phyloP scores from a whole-genome alignment of 345 rosid genomes.

The Aquilaria sinensis region DNA sequence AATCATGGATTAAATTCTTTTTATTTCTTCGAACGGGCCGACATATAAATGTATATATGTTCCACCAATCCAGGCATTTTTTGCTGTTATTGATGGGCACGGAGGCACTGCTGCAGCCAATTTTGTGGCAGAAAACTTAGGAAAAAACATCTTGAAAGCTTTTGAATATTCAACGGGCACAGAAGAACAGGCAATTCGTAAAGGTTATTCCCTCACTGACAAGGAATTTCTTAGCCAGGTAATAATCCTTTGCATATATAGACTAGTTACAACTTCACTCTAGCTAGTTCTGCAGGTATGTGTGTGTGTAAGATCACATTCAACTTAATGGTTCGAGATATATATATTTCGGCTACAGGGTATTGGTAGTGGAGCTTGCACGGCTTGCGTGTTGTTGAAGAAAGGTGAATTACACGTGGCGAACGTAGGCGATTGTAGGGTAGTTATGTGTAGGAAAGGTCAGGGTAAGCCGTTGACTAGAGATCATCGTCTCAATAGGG shows the following conservation, averaged over 20 bases:
- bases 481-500: slow-evolving; percentile 34
- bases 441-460: slow-evolving; percentile 39
- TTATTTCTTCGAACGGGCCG: too few relatives aligned
- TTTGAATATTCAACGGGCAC: slow-evolving; percentile 13
- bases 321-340: too few relatives aligned
- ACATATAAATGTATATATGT: too few relatives aligned
- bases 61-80: slow-evolving; percentile 25
- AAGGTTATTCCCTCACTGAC: slow-evolving; percentile 40
- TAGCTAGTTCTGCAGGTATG: too few relatives aligned
- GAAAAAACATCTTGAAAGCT: slow-evolving; percentile 37
- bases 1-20: too few relatives aligned
- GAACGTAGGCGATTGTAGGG: slow-evolving; percentile 48
- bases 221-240: slow-evolving; percentile 44
- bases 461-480: slow-evolving; percentile 29
- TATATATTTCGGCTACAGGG: slow-evolving; percentile 19
- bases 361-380: slow-evolving; percentile 43
- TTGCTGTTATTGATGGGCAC: slow-evolving; percentile 48
- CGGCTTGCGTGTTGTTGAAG: slow-evolving; percentile 33
- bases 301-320: too few relatives aligned
- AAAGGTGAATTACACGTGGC: slow-evolving; percentile 36
- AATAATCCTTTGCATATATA: neutral
- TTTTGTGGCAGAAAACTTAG: slow-evolving; percentile 37
- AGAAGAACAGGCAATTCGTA: slow-evolving; percentile 27
- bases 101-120: slow-evolving; percentile 44
- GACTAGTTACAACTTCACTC: too few relatives aligned